Evolutionary conservation across 2,329 filamentous ascomycete genomes (phyloP), one percentile per base, ranked within the genome.

Genomic region (Periconia digitata): DNA sequence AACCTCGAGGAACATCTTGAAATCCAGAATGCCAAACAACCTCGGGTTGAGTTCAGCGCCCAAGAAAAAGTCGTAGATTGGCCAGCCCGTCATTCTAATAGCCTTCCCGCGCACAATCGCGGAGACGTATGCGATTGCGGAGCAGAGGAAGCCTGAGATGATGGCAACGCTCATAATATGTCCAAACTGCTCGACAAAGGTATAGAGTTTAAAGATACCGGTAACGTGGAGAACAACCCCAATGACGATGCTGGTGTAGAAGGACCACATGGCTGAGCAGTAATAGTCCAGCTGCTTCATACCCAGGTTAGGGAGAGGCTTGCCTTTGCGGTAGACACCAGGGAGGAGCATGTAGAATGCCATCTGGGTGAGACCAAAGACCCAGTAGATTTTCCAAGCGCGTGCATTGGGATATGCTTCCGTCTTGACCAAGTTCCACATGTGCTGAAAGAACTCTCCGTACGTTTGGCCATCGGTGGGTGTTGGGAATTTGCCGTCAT

Each of bases 1-100:
- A 52, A 96, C 90, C 71, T 96, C 91, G 65, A 90, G 94, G 76
- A 96, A 96, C 90, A 95, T 94, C 76, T 95, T 95, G 76, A 94
- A 90, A 73, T 95, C 90, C 43, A 95, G 75, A 59, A 90, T 85
- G 47, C 85, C 86, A 66, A 91, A 92, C 79, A 96, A 83, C 58
- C 90, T 82, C 4, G 90, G 90, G 75, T 95, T 94, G 46, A 95
- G 79, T 75, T 95, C 90, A 12, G 88, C 87, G 45, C 90, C 90
- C 84, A 94, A 91, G 78, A 94, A 95, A 74, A 94, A 94, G 75
- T 95, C 90, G 71, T 94, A 92, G 62, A 94, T 75, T 39, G 80
- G 82, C 60, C 85, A 81, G 34, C 89, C 89, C 6, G 90, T 95
- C 91, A 97, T 96, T 55, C 92, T 88, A 72, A 97, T 91, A 67